phyloP scores from a whole-genome alignment of 148 eudicot genomes.

The Cornus controversa region DNA sequence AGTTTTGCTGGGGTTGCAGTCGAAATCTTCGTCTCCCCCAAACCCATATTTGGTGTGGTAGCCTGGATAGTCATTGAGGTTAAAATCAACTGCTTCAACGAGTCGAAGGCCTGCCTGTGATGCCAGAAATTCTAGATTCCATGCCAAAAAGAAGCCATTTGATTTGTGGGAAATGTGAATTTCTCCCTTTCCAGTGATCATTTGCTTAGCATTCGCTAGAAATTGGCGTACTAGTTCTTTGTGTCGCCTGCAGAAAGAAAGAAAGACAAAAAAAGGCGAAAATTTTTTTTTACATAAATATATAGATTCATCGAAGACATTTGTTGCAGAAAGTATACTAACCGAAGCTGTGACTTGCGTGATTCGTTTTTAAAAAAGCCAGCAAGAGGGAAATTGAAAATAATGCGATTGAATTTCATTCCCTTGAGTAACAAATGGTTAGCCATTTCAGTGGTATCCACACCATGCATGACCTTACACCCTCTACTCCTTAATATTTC shows the following conservation, averaged over 20 bases:
- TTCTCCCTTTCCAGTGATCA: slow-evolving; percentile 18
- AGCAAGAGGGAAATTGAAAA: neutral
- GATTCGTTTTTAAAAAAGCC: neutral
- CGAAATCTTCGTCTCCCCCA: slow-evolving; percentile 24
- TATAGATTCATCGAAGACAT: neutral
- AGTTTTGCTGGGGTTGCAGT: slow-evolving; percentile 7
- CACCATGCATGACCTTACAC: neutral
- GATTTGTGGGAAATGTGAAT: slow-evolving; percentile 26
- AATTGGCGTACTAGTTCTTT: slow-evolving; percentile 18
- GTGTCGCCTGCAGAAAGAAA: slow-evolving; percentile 2
- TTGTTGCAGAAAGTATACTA: neutral
- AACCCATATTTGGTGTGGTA: slow-evolving; percentile 27
- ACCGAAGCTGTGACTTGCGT: neutral
- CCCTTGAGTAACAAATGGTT: neutral
- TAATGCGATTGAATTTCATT: neutral
- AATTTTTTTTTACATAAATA: neutral
- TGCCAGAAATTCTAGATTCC: slow-evolving; percentile 26
- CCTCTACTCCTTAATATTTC: neutral
- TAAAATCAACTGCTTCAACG: slow-evolving; percentile 11
- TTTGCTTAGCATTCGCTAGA: slow-evolving; percentile 20
- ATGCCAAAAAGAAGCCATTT: slow-evolving; percentile 6
- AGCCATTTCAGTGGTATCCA: neutral
- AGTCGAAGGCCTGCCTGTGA: slow-evolving; percentile 9
- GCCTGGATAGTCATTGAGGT: slow-evolving; percentile 12
- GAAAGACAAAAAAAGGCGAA: neutral